Evolutionary conservation across 495 filamentous ascomycete species (phyloP), one percentile per base, ranked within the genome.

Genomic region (Gamarada debralockiae): DNA sequence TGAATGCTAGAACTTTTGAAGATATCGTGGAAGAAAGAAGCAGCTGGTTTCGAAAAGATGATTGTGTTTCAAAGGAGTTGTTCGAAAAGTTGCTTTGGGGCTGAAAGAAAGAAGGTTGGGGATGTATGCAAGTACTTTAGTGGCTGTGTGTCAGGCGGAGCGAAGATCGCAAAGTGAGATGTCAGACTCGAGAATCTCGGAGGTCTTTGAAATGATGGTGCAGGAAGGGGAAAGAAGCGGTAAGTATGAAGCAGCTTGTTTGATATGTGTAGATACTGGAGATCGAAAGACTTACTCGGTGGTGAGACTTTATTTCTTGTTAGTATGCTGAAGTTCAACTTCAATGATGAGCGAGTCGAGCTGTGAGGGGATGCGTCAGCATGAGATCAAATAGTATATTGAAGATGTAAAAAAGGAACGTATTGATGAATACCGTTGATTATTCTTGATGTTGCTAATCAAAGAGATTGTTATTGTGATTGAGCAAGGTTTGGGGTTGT

Each of bases 301-400:
- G 27, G 27, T 4, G 4, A 29, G 27, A 5, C 10, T 4, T 29
- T 29, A 10, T 29, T 29, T 29, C 5, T 29, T 29, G 27, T 29
- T 29, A 10, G 27, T 29, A 52, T 27, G 52, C 56, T 18, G 53
- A 65, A 13, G 57, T 60, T 29, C 56, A 65, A 31, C 48, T 67
- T 45, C n/a, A 56, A 62, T 3, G 53, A 62, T 21, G 53, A 60
- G 4, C 13, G 52, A 67, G 49, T 39, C 13, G 52, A 67, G 49
- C 37, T 48, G 21, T 38, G 27, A 33, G 20, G 13, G 20, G 23
- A 13, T 17, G 21, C 17, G 18, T 36, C 7, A 36, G 6, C n/a
- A 34, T 18, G 22, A 41, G 24, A n/a, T 10, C 12, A 49, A 15
- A 14, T 34, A 24, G 18, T 20, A 43, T 23, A 37, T 14, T 6